Evolutionary conservation across 176 grass and related monocot genomes (phyloP), one percentile per base, ranked within the genome.

Genomic region (Triticum aestivum): DNA sequence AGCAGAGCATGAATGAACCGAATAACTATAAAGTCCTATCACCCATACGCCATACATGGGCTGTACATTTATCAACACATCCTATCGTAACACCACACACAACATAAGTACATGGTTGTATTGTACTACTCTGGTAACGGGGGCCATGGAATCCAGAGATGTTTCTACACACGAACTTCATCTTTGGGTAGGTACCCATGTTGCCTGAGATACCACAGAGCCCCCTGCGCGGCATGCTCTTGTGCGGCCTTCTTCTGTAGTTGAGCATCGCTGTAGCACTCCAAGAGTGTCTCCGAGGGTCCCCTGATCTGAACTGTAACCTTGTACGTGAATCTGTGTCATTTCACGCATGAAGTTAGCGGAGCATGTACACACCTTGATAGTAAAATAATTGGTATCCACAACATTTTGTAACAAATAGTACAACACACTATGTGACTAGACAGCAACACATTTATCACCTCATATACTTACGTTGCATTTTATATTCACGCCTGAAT

Each of bases 241-340:
- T 98, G 58, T 33, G 93, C 93, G 6, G 79, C 91, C 69, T 89
- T 95, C 88, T 91, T 98, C 74, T 92, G 87, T 61, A 38, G 73
- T 86, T 87, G 94, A 15, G 93, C 88, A 58, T 94, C 88, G 30
- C 96, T 89, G 70, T 77, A 69, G 62, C 93, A 92, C 90, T 98
- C 91, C 62, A 98, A 64, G 41, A 30, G 30, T 9, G 58, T 87
- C 34, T 41, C 54, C 35, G 78, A 90, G 71, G 63, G 24, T 68
- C 88, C 93, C 63, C 63, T 83, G n/a, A 85, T 69, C 62, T 88
- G 73, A 38, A 98, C 78, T 80, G 69, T 79, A 80, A 94, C 96
- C 86, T 94, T 95, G 88, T 81, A 95, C 27, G 96, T 95, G 86
- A 95, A 98, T 85, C 96, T 98, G 91, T 62, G 52, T 38, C 52